Conservation (phyloP, 768 basidiomycete species). For the Pholiota molesta region DNA sequence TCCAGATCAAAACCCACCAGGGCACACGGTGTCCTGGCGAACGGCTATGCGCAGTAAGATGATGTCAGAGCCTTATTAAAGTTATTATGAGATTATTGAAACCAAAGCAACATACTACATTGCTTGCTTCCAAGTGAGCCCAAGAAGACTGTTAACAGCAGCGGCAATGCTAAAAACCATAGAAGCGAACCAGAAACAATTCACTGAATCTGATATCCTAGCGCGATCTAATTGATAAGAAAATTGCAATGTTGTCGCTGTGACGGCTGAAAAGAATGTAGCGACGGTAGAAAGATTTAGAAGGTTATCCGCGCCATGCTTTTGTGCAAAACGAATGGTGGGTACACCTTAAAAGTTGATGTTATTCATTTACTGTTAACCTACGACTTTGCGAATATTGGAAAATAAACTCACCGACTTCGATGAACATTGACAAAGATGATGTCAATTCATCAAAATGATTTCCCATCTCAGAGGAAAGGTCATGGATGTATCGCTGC, state of each 20-base stretch:
- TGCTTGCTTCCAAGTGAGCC: slow-evolving; percentile 79
- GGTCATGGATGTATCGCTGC: slow-evolving; percentile 74
- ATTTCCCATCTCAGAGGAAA: slow-evolving; percentile 74
- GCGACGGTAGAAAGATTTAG: slow-evolving; percentile 77
- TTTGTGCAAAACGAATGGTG: slow-evolving; percentile 76
- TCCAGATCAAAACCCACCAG: slow-evolving; percentile 88
- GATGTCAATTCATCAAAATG: slow-evolving; percentile 71
- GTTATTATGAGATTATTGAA: slow-evolving; percentile 6
- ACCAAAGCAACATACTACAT: slow-evolving; percentile 64
- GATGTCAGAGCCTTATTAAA: slow-evolving; percentile 7
- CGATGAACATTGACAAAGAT: slow-evolving; percentile 73
- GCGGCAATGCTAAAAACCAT: slow-evolving; percentile 78
- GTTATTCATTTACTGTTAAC: neutral
- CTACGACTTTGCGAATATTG: neutral
- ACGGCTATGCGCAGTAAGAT: slow-evolving; percentile 44
- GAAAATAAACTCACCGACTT: slow-evolving; percentile 55
- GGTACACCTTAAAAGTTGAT: slow-evolving; percentile 57
- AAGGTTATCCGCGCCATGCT: slow-evolving; percentile 69
- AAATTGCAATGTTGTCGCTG: slow-evolving; percentile 73
- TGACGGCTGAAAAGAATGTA: slow-evolving; percentile 78
- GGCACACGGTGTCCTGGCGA: slow-evolving; percentile 77
- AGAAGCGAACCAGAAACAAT: slow-evolving; percentile 75
- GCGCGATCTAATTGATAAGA: slow-evolving; percentile 48
- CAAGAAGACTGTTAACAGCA: slow-evolving; percentile 77
- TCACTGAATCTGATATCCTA: slow-evolving; percentile 54